Evolutionary conservation across 176 grass and related monocot genomes (phyloP).

Genomic region (Panicum miliaceum): DNA sequence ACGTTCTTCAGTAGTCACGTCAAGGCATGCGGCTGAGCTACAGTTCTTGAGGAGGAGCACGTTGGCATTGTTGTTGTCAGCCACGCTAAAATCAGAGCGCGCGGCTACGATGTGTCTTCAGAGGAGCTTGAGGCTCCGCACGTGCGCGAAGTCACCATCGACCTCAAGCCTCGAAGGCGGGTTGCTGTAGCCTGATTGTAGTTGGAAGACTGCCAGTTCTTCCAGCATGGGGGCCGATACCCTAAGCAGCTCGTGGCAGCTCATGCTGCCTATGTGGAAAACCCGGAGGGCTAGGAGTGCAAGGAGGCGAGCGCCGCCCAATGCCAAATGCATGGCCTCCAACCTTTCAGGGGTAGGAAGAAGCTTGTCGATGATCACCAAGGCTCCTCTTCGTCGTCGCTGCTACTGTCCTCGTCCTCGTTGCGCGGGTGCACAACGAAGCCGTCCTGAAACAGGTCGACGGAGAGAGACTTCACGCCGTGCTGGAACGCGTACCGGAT

Average conservation of each 20-base stretch:
- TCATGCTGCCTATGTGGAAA: background rate
- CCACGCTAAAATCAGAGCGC: too few species aligned
- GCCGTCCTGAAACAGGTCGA: background rate
- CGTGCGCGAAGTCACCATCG: background rate
- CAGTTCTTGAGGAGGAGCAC: background rate
- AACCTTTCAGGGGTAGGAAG: background rate
- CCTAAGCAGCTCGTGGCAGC: background rate
- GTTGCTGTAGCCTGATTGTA: too few species aligned
- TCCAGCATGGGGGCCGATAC: background rate
- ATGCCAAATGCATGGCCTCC: background rate
- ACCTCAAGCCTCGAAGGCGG: background rate
- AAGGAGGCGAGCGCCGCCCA: background rate
- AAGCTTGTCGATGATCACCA: background rate
- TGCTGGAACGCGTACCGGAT: background rate
- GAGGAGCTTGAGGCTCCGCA: background rate
- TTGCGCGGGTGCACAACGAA: background rate
- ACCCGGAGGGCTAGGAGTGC: background rate
- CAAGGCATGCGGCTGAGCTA: background rate
- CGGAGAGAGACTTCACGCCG: background rate
- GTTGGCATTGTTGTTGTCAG: too few species aligned
- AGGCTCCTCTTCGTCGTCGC: too few species aligned
- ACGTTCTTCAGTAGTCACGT: too few species aligned
- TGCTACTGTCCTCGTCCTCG: too few species aligned
- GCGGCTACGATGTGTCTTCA: background rate
- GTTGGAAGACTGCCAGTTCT: background rate